Evolutionary conservation across 495 filamentous ascomycete species (phyloP).

Genomic region (Neurospora tetraspora): DNA sequence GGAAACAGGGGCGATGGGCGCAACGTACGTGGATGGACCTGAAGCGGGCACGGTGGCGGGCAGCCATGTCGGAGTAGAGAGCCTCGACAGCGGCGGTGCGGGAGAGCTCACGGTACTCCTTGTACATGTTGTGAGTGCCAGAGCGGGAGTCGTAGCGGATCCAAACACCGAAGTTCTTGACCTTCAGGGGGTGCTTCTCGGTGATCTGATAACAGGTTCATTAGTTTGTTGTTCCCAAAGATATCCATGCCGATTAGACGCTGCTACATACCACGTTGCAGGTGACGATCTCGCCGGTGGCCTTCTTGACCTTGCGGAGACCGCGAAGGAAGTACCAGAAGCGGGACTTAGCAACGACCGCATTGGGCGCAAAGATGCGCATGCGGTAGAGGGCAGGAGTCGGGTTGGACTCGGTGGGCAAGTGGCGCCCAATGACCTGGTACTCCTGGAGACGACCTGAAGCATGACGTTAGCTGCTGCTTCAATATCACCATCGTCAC

Average conservation of each 20-base stretch:
- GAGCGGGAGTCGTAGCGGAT: constrained; percentile 99
- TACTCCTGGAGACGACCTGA: constrained; percentile 98
- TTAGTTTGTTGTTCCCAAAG: constrained; percentile 1
- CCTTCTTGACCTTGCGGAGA: constrained; percentile 99
- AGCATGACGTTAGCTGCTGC: constrained; percentile 9
- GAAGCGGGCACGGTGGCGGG: constrained; percentile 95
- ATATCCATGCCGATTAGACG: constrained; percentile 3
- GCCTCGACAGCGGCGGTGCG: constrained; percentile 89
- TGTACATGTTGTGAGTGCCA: constrained; percentile 99
- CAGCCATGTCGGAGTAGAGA: constrained; percentile 99
- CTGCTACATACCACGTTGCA: constrained; percentile 74
- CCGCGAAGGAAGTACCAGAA: constrained; percentile 99
- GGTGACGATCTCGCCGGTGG: constrained; percentile 96
- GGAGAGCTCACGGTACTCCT: constrained; percentile 98
- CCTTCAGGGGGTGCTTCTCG: constrained; percentile 96
- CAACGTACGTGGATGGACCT: constrained; percentile 90
- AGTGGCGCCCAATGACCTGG: constrained; percentile 98
- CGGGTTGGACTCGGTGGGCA: constrained; percentile 91
- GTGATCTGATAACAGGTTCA: constrained; percentile 52
- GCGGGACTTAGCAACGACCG: constrained; percentile 94
- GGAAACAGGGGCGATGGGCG: not conserved
- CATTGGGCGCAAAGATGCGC: constrained; percentile 98
- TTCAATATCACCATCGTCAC: not conserved
- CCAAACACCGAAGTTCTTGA: constrained; percentile 99
- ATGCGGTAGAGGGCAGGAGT: constrained; percentile 98